Evolutionary conservation across 306 rosid genomes (phyloP), one percentile per base, ranked within the genome.

Genomic region (Lathyrus sativus): DNA sequence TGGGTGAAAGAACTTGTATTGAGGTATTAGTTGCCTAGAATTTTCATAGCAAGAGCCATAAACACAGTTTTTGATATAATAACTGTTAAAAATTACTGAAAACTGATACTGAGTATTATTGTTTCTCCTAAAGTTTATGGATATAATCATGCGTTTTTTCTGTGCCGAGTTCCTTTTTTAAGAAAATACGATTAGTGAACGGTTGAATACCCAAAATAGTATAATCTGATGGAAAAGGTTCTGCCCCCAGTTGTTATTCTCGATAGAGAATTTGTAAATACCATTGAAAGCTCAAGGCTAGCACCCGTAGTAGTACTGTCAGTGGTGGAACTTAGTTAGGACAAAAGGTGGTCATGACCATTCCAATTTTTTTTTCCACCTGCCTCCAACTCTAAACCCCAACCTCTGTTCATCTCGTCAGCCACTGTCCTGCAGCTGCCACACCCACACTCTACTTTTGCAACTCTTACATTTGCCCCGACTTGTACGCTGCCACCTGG

Each of bases 1-100:
- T 18, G 18, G 50, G 14, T 51, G 73, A 38, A 64, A 37, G 58
- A 57, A 56, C 50, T 65, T 62, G 19, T 39, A 46, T 71, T 56
- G 7, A 55, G 31, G 70, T 64, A 26, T 48, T 42, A 15, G 53
- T 57, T 55, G 35, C 73, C 13, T 45, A 43, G n/a, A 63, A 14
- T 57, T 59, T 59, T 19, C 31, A 9, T n/a, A 46, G 0, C 53
- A 46, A n/a, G 53, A 46, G 22, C 22, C 10, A 46, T 14, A 46
- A 14, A n/a, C 51, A n/a, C 59, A 11, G 3, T 26, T 33, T 59
- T 26, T 14, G 49, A 50, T 33, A 49, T 35, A 10, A 0, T 35
- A 24, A n/a, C 63, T 4, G 37, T 48, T 14, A 41, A 51, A 39
- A 12, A n/a, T 51, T 19, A 22, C 58, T 51, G 31, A 51, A 50